A percentile compares a stretch with the other conserved stretches of the same genome.
These are phyloP conservation scores for Macadamia tetraphylla DNA, from an alignment of 164 flowering plant species.

Conservation along the genomic window DNA sequence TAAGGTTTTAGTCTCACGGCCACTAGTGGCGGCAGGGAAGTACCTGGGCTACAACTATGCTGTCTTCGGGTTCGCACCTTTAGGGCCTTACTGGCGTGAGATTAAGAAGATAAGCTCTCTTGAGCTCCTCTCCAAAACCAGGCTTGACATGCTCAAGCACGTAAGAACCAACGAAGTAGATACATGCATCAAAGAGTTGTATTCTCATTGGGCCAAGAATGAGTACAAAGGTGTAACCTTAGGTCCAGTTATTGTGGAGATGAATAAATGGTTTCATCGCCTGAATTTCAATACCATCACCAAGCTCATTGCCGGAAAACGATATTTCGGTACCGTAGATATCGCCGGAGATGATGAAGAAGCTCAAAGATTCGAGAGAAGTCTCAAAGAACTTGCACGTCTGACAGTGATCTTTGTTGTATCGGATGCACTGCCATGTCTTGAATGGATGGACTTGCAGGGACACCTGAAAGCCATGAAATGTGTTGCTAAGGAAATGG, in stretches of 20 bases:
- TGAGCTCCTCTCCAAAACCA: no score
- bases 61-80: no score
- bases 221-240: not conserved
- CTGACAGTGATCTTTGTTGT: not conserved
- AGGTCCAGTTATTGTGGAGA: not conserved
- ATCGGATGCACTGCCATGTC: conserved; percentile 9
- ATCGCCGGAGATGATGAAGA: not conserved
- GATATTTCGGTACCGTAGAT: not conserved
- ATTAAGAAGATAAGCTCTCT: no score
- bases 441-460: conserved; percentile 5
- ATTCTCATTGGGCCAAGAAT: not conserved
- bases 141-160: no score
- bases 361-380: not conserved
- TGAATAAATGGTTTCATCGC: conserved; percentile 1
- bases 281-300: conserved; percentile 3
- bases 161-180: no score
- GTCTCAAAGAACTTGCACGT: not conserved
- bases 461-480: conserved; percentile 6
- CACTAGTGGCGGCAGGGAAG: no score
- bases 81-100: no score
- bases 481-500: conserved; percentile 1
- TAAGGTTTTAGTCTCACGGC: no score
- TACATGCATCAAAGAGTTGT: not conserved
- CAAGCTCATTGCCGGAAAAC: conserved; percentile 7
- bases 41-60: no score